Conservation (phyloP, 305 asterid species). For the Fraxinus sp. region DNA sequence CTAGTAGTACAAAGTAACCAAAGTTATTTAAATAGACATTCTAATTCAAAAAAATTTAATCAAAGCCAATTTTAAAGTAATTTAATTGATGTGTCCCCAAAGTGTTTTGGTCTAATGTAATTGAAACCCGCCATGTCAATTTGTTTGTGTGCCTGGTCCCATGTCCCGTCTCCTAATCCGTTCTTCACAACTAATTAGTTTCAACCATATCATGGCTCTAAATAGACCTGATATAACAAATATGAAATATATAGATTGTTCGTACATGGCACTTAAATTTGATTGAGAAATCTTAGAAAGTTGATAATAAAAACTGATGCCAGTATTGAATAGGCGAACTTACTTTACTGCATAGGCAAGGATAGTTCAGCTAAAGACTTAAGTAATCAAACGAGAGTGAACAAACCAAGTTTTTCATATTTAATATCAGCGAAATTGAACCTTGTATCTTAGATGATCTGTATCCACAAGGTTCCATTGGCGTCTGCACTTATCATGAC, state of each 20-base stretch:
- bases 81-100: not conserved
- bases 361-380: slow-evolving; percentile 16
- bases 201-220: slow-evolving; percentile 3
- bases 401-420: not conserved
- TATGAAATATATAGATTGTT: slow-evolving; percentile 3
- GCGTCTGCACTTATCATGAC: slow-evolving; percentile 90
- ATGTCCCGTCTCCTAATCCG: not conserved
- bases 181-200: slow-evolving; percentile 3
- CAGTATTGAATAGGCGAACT: slow-evolving; percentile 13
- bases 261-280: slow-evolving; percentile 13
- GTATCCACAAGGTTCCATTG: slow-evolving; percentile 88
- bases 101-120: not conserved
- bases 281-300: slow-evolving; percentile 5
- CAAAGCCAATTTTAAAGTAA: not conserved
- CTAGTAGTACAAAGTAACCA: not conserved
- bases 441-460: slow-evolving; percentile 95
- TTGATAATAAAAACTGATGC: slow-evolving; percentile 5
- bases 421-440: slow-evolving; percentile 22
- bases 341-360: slow-evolving; percentile 5
- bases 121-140: not conserved
- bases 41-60: not conserved
- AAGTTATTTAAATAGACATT: not conserved
- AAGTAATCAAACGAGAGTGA: slow-evolving; percentile 12
- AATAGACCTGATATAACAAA: not conserved
- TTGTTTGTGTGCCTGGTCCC: not conserved